Evolutionary conservation across 1,284 basidiomycete genomes (phyloP).

Genomic region (Serendipita sp.): DNA sequence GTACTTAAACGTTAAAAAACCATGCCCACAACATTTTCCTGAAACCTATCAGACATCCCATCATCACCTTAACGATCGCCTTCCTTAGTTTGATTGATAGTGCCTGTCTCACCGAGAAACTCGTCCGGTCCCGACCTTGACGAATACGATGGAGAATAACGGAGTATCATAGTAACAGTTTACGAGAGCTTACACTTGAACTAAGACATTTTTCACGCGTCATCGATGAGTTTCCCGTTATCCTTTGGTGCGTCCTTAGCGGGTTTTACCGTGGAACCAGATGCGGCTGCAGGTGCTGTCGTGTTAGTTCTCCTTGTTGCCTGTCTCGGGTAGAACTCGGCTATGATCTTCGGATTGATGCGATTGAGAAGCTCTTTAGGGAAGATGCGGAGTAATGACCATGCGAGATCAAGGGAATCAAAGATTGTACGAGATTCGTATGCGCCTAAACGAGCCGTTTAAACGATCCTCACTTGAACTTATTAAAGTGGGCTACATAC

Average conservation of each 20-base stretch:
- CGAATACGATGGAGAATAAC: no score
- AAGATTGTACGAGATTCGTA: constrained; percentile 97
- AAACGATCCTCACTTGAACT: background rate
- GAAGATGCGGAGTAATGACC: constrained; percentile 95
- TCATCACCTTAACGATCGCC: background rate
- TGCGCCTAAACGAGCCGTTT: constrained; percentile 38
- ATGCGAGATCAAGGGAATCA: constrained; percentile 93
- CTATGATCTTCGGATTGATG: constrained; percentile 82
- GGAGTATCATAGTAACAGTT: no score
- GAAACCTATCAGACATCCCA: background rate
- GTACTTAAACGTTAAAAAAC: background rate
- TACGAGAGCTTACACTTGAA: background rate
- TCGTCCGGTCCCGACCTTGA: no score
- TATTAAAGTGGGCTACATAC: constrained; percentile 26
- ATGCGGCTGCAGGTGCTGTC: constrained; percentile 29
- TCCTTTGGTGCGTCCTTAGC: background rate
- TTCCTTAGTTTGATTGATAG: background rate
- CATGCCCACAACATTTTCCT: background rate
- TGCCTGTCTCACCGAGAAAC: no score
- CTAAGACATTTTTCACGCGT: background rate
- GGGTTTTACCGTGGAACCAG: background rate
- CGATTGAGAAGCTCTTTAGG: constrained; percentile 97
- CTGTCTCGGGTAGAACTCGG: constrained; percentile 75
- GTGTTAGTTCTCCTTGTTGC: constrained; percentile 39
- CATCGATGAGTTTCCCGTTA: background rate